Evolutionary conservation across 805 yeast species (phyloP).

Genomic region (Cyberlindnera americana): DNA sequence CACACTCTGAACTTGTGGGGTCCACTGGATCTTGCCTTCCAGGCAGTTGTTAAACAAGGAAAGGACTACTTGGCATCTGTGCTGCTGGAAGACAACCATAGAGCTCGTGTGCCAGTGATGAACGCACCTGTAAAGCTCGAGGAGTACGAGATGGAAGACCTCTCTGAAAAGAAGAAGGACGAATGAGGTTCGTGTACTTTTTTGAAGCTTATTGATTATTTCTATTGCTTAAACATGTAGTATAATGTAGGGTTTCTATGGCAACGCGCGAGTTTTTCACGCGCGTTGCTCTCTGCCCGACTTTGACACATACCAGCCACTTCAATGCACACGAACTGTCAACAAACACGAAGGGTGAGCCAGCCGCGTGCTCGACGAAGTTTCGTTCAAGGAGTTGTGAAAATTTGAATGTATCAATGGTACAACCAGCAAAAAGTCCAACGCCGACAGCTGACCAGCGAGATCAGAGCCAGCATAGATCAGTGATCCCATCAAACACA

Average conservation of each 20-base stretch:
- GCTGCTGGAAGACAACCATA: conserved; percentile 53
- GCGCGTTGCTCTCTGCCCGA: too few relatives aligned
- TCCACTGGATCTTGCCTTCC: conserved; percentile 64
- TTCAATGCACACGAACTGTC: too few relatives aligned
- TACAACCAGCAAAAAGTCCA: conserved; percentile 1
- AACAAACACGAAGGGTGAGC: background rate
- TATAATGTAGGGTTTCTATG: too few relatives aligned
- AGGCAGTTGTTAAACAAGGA: conserved; percentile 52
- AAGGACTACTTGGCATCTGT: conserved; percentile 54
- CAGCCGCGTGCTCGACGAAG: too few relatives aligned
- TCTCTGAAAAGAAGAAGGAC: conserved; percentile 21
- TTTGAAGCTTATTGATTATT: too few relatives aligned
- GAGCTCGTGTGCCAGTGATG: conserved; percentile 14
- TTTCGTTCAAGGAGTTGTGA: too few relatives aligned
- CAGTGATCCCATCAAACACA: background rate
- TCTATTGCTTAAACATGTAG: too few relatives aligned
- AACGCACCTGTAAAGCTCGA: conserved; percentile 17
- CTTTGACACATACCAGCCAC: conserved; percentile 14
- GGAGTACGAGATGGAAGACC: conserved; percentile 32
- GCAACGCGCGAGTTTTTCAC: too few relatives aligned
- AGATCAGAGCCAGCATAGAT: background rate
- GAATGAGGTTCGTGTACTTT: background rate
- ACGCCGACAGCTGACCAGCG: too few relatives aligned
- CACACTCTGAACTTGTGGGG: conserved; percentile 71
- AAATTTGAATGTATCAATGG: too few relatives aligned